Evolutionary conservation across 257 asterid genomes (phyloP), one percentile per base, ranked within the genome.

Genomic region (Nicotiana paniculata): DNA sequence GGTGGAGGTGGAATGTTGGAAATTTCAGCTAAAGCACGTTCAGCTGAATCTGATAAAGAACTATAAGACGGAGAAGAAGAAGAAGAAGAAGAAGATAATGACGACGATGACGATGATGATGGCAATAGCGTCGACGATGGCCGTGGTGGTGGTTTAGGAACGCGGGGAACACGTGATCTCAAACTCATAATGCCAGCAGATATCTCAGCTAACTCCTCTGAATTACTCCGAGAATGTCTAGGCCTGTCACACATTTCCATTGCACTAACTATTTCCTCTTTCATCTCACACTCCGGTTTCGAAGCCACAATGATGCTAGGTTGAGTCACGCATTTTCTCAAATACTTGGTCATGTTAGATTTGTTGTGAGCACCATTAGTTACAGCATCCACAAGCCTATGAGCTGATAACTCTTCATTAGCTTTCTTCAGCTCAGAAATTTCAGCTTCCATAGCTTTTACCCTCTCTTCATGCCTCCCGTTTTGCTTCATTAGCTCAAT

Each of bases 121-220:
- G 93, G 86, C 76, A 89, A 81, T 21, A 86, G 86, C 4, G 91
- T 86, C 13, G 92, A 83, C 2, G 97, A 89, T 18, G 98, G 99
- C 75, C 89, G 85, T 18, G 99, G 99, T 15, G 99, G 99, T 12
- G 99, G 99, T 63, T 85, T 92, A 0, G 99, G 99, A 77, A 96
- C 90, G 9, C 97, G 89, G 5, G 99, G 98, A 51, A 53, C 88
- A 26, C 98, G 96, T 68, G 97, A 88, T 87, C 89, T 92, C 43
- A 88, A 21, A 81, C 84, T 86, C 87, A 89, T 83, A 18, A 86
- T 35, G 57, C 83, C 83, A 30, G 88, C 95, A 2, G 93, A 89
- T 66, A 89, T 81, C 21, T 90, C 98, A 6, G 83, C 85, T 28
- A 87, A 82, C 46, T 93, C 97, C 7, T 90, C 97, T 0, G 94